phyloP scores from a whole-genome alignment of 2,329 filamentous ascomycete genomes.

The Huntiella moniliformis region DNA sequence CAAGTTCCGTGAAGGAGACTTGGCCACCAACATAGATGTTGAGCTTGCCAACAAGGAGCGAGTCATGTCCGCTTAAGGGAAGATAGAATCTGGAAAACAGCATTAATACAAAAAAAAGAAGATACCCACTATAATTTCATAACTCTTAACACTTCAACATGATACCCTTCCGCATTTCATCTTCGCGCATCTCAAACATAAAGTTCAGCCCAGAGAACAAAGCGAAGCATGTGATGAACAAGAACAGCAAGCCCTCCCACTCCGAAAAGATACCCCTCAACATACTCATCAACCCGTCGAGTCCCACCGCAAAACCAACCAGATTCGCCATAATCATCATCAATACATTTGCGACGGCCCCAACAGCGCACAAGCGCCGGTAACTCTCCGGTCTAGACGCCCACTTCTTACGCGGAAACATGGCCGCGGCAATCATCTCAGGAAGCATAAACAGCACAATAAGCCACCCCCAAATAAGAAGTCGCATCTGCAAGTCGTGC shows the following conservation, averaged over 20 bases:
- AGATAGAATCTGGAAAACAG: neutral
- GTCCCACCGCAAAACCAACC: conserved; percentile 80
- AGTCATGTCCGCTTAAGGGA: neutral
- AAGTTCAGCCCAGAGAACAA: conserved; percentile 76
- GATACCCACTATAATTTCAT: neutral
- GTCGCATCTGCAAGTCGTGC: conserved; percentile 85
- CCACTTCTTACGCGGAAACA: conserved; percentile 62
- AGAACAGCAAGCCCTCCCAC: conserved; percentile 53
- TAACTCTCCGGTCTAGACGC: conserved; percentile 51
- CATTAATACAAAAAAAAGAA: neutral
- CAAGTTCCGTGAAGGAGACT: conserved; percentile 19
- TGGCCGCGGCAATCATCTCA: conserved; percentile 50
- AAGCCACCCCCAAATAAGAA: conserved; percentile 94
- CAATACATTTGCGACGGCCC: conserved; percentile 65
- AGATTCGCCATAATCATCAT: conserved; percentile 96
- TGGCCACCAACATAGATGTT: conserved; percentile 13
- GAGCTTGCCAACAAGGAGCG: conserved; percentile 13
- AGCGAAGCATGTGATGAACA: conserved; percentile 49
- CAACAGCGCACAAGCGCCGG: conserved; percentile 60
- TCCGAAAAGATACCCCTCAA: conserved; percentile 57
- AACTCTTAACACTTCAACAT: conserved; percentile 53
- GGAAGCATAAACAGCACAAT: conserved; percentile 86
- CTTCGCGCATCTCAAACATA: conserved; percentile 90
- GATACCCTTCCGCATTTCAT: conserved; percentile 65
- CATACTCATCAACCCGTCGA: conserved; percentile 70